Evolutionary conservation across 345 rosid species (phyloP).

Genomic region (Eucalyptus coolabah): DNA sequence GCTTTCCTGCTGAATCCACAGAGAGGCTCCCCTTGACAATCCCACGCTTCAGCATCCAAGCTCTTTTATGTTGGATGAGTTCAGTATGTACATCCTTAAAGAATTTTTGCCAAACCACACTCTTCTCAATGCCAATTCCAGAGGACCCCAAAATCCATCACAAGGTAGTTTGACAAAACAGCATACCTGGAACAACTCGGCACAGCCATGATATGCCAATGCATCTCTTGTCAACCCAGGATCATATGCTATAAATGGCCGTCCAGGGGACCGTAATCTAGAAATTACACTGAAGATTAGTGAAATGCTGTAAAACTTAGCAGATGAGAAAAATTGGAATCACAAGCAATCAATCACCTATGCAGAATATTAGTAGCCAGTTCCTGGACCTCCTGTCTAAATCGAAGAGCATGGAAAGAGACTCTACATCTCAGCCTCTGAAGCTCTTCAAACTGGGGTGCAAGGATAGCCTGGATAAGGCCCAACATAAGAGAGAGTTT

Average conservation of each 20-base stretch:
- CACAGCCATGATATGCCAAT: slow-evolving; percentile 90
- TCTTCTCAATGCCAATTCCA: neutral
- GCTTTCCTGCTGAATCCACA: slow-evolving; percentile 49
- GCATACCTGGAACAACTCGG: slow-evolving; percentile 98
- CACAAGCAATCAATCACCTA: slow-evolving; percentile 23
- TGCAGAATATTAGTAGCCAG: slow-evolving; percentile 68
- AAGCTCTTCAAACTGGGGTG: slow-evolving; percentile 71
- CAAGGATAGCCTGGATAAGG: slow-evolving; percentile 58
- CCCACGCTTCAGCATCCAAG: slow-evolving; percentile 86
- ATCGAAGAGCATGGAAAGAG: slow-evolving; percentile 73
- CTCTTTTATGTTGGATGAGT: slow-evolving; percentile 89
- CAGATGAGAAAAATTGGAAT: neutral
- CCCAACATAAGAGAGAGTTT: neutral
- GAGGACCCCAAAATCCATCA: neutral
- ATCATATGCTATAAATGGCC: slow-evolving; percentile 91
- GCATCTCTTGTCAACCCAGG: slow-evolving; percentile 98
- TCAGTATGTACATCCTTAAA: slow-evolving; percentile 92
- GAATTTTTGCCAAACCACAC: neutral
- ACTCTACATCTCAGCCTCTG: slow-evolving; percentile 95
- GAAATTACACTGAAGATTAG: neutral
- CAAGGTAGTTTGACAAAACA: neutral
- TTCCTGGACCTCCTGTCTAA: slow-evolving; percentile 84
- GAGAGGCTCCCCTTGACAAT: slow-evolving; percentile 69
- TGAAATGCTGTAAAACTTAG: neutral
- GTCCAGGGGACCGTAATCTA: slow-evolving; percentile 75